These are phyloP conservation scores for Populus trichocarpa DNA, from an alignment of 441 rosid species.

Conservation along the genomic window DNA sequence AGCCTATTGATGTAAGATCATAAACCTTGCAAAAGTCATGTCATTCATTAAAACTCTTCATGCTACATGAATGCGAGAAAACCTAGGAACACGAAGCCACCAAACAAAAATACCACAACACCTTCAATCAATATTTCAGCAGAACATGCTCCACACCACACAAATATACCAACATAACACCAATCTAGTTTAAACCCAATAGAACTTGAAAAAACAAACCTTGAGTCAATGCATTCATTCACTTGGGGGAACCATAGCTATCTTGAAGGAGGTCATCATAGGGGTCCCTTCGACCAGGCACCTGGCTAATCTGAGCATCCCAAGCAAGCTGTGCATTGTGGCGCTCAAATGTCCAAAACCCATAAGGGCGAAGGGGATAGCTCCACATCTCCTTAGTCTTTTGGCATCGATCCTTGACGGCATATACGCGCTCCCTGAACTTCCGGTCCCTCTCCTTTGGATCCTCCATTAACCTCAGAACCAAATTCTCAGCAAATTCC, in stretches of 20 bases:
- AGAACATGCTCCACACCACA: neutral
- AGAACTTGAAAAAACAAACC: neutral
- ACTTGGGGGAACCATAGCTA: conserved; percentile 26
- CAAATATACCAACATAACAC: neutral
- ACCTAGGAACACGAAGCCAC: too few relatives aligned
- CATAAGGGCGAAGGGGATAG: conserved; percentile 86
- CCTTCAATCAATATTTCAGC: neutral
- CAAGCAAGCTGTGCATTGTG: conserved; percentile 87
- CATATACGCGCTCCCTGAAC: conserved; percentile 71
- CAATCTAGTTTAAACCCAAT: neutral
- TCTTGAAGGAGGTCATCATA: conserved; percentile 79
- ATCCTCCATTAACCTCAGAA: conserved; percentile 87
- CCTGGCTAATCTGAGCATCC: conserved; percentile 97
- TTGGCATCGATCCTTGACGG: conserved; percentile 59
- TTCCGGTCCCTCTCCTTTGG: conserved; percentile 84
- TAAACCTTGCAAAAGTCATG: too few relatives aligned
- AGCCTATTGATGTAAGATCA: too few relatives aligned
- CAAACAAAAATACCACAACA: neutral
- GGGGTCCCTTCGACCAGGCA: conserved; percentile 86
- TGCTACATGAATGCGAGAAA: neutral
- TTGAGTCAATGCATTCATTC: conserved; percentile 22
- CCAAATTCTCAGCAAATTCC: conserved; percentile 86
- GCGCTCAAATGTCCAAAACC: conserved; percentile 90
- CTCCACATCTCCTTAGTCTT: conserved; percentile 98
- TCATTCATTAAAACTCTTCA: too few relatives aligned